Evolutionary conservation across 169 alveolate species (phyloP).

Genomic region (Cryptosporidium baileyi): DNA sequence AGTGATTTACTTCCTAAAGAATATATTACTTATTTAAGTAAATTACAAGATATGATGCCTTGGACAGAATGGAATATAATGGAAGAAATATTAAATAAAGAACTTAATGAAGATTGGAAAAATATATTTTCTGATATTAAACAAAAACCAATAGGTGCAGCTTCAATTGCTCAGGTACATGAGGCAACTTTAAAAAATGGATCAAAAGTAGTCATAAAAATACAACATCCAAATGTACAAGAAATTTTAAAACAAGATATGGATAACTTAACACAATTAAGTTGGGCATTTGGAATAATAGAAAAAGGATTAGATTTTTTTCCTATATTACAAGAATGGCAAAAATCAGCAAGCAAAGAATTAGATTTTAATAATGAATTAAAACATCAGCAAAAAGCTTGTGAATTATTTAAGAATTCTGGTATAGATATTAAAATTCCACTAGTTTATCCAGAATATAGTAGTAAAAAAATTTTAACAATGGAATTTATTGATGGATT

Average conservation of each 20-base stretch:
- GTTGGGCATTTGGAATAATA: conserved; percentile 81
- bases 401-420: conserved; percentile 76
- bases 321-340: conserved; percentile 85
- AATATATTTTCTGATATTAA: conserved; percentile 75
- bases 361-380: conserved; percentile 84
- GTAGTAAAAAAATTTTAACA: conserved; percentile 82
- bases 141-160: conserved; percentile 81
- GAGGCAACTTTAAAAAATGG: conserved; percentile 79
- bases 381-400: conserved; percentile 80
- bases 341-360: conserved; percentile 83
- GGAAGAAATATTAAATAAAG: conserved; percentile 79
- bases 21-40: conserved; percentile 83
- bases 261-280: conserved; percentile 76
- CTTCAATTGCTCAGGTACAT: conserved; percentile 87
- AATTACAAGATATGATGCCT: conserved; percentile 89
- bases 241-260: conserved; percentile 80
- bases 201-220: conserved; percentile 79
- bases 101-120: conserved; percentile 76
- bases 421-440: conserved; percentile 83
- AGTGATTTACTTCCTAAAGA: conserved; percentile 87
- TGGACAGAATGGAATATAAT: conserved; percentile 76
- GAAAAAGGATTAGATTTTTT: conserved; percentile 73
- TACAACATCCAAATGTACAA: conserved; percentile 82
- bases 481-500: conserved; percentile 89
- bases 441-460: conserved; percentile 77